phyloP scores from a whole-genome alignment of 768 basidiomycete genomes.

The Mycena sanguinolenta region DNA sequence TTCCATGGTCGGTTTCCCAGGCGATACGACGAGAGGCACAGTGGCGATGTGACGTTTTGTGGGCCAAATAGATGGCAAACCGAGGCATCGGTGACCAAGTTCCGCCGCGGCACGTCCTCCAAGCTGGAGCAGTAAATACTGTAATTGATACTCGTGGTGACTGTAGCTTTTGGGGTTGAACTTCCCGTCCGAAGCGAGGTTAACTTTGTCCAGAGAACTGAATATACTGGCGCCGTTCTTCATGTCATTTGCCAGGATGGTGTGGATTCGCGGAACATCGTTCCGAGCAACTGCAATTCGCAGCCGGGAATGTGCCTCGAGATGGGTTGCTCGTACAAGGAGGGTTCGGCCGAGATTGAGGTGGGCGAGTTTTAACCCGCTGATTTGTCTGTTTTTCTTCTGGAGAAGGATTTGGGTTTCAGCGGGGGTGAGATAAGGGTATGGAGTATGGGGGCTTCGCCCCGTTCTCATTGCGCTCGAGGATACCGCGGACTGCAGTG shows the following conservation, averaged over 20 bases:
- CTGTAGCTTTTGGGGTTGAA: slow-evolving; percentile 2
- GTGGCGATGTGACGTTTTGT: neutral
- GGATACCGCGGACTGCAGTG: neutral
- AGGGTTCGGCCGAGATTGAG: neutral
- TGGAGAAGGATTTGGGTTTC: neutral
- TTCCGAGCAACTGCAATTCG: no score
- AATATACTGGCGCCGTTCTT: neutral
- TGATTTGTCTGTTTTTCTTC: slow-evolving; percentile 8
- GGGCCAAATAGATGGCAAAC: neutral
- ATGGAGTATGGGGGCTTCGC: neutral
- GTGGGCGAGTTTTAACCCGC: slow-evolving; percentile 1
- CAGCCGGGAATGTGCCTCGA: no score
- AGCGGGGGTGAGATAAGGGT: neutral
- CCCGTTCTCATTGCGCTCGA: neutral
- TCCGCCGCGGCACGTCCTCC: slow-evolving; percentile 11
- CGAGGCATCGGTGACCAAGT: slow-evolving; percentile 1
- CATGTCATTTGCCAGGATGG: neutral
- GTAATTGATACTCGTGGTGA: neutral
- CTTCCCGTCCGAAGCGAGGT: no score
- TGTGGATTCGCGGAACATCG: slow-evolving; percentile 6
- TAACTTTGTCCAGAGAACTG: neutral
- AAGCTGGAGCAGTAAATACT: slow-evolving; percentile 6
- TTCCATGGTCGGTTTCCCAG: neutral
- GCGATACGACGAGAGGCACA: no score
- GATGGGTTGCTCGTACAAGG: neutral